Evolutionary conservation across 495 filamentous ascomycete species (phyloP).

Genomic region (Lasiosphaeria miniovina): DNA sequence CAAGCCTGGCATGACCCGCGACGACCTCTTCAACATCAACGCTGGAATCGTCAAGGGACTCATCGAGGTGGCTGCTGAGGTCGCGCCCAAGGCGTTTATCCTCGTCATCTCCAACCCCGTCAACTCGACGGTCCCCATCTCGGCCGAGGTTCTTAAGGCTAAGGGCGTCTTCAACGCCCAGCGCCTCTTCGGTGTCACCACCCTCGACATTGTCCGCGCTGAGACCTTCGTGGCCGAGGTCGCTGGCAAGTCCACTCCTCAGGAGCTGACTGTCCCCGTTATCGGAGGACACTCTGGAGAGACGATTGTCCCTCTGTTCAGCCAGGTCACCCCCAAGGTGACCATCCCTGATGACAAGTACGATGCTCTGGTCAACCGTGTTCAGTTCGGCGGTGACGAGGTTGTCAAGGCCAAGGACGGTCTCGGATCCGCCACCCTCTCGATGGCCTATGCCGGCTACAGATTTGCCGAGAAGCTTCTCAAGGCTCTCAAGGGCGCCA

Average conservation of each 20-base stretch:
- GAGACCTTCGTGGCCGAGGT: constrained; percentile 93
- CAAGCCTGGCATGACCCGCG: constrained; percentile 98
- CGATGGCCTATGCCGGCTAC: constrained; percentile 97
- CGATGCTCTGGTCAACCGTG: constrained; percentile 81
- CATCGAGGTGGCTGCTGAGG: constrained; percentile 79
- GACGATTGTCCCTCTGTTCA: constrained; percentile 97
- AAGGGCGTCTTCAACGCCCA: constrained; percentile 89
- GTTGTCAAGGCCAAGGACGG: constrained; percentile 98
- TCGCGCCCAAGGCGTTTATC: constrained; percentile 84
- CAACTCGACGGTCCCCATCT: constrained; percentile 97
- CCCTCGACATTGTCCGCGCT: constrained; percentile 94
- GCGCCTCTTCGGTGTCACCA: constrained; percentile 96
- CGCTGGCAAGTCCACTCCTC: constrained; percentile 75
- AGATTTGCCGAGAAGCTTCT: constrained; percentile 92
- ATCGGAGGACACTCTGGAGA: constrained; percentile 96
- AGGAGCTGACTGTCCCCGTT: constrained; percentile 80
- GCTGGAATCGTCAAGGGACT: constrained; percentile 89
- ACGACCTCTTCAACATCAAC: constrained; percentile 98
- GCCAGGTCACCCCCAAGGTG: constrained; percentile 75
- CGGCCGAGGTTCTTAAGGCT: constrained; percentile 90
- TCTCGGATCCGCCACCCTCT: constrained; percentile 89
- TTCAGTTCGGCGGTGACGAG: constrained; percentile 98
- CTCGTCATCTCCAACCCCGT: constrained; percentile 99
- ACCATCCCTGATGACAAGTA: constrained; percentile 83
- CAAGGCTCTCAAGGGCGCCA: constrained; percentile 81